Base-by-base conservation (phyloP, 2,329 filamentous ascomycete genomes). In the Fulvia fulva region DNA sequence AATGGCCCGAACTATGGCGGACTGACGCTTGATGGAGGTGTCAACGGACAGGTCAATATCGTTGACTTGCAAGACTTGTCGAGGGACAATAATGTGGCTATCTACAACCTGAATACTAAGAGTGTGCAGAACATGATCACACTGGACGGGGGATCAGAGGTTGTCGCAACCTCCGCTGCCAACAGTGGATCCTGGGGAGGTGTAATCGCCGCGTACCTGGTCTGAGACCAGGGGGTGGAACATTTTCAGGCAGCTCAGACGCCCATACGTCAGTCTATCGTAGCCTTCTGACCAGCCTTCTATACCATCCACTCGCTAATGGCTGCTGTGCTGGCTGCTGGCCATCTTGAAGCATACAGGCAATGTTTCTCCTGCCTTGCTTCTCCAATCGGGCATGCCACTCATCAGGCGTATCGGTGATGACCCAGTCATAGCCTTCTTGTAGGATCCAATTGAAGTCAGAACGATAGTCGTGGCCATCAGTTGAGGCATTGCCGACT, bases 31-130 rank as follows among this genome's bases (percentile, higher is more conserved):
- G 71, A 71, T 44, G 63, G 70, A 30, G 73, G 73, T 9, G 67
- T 70, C 32, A 50, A 50, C 21, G 76, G 75, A 57, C 75, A 77
- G 65, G 64, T 69, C 57, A 76, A 76, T 56, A 57, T 62, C 22
- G 61, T 68, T 28, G 59, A 63, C 41, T 50, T 68, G 5, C 43
- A 57, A 32, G 62, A 30, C 30, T 51, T 57, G 43, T 30, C 12
- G 16, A 53, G 34, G 11, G 56, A 55, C 11, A 58, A 55, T 14
- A 62, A 58, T 2, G 60, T 67, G 14, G 60, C 56, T 26, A 23
- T 65, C 51, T 67, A 65, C 26, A 63, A 64, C 49, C 47, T 67
- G 25, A 68, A 67, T 41, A 67, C 65, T 14, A 64, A 64, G 45
- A 53, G 62, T 21, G 60, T 68, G 49, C 56, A 63, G 55, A 64